phyloP scores from a whole-genome alignment of 495 filamentous ascomycete species.

The Gamarada debralockiae region DNA sequence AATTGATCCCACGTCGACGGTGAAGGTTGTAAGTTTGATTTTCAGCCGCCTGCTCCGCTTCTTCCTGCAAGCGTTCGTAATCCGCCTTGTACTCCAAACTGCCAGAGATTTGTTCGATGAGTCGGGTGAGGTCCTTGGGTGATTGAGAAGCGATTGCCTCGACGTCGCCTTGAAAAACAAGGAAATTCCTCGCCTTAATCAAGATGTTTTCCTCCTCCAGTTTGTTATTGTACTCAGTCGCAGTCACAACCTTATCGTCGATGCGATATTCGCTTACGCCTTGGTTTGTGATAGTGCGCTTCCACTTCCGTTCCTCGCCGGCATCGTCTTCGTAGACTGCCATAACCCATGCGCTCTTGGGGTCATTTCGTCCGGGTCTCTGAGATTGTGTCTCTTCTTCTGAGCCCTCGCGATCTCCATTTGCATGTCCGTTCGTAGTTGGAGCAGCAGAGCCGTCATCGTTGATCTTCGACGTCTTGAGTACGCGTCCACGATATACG shows the following conservation, averaged over 20 bases:
- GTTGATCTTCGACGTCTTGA: conserved; percentile 87
- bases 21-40: conserved; percentile 83
- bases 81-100: conserved; percentile 94
- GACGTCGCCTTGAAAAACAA: conserved; percentile 98
- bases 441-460: conserved; percentile 71
- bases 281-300: conserved; percentile 82
- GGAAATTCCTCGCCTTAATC: conserved; percentile 95
- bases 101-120: conserved; percentile 97
- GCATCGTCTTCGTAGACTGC: conserved; percentile 98
- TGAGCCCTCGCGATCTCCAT: conserved; percentile 52
- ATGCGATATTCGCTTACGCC: conserved; percentile 95
- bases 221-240: conserved; percentile 89
- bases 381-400: conserved; percentile 51
- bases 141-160: conserved; percentile 96
- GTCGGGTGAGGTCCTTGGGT: conserved; percentile 85
- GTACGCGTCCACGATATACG: conserved; percentile 91
- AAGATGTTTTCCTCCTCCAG: conserved; percentile 93
- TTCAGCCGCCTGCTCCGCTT: conserved; percentile 82
- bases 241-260: conserved; percentile 84
- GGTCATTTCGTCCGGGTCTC: conserved; percentile 59
- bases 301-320: conserved; percentile 93
- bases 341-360: conserved; percentile 96
- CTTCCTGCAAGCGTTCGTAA: conserved; percentile 83
- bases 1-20: conserved; percentile 89
- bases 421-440: conserved; percentile 49